Evolutionary conservation across 768 basidiomycete species (phyloP), one percentile per base, ranked within the genome.

Genomic region (Mycena chlorophos): DNA sequence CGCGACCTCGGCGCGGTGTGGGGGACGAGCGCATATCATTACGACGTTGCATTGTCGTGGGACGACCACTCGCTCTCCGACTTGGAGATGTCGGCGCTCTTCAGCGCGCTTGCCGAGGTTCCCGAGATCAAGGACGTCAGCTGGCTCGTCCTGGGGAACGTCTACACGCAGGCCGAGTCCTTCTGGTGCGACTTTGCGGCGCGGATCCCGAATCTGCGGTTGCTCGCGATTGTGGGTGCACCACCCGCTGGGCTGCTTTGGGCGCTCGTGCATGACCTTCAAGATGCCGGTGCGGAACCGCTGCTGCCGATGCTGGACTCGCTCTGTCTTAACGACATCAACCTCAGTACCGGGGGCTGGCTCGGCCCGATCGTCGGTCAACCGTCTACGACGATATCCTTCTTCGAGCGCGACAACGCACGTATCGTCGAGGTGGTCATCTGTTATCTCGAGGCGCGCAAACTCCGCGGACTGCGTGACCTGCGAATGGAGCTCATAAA

Each of bases 391-490:
- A 23, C 45, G 43, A 60, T 52, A 26, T 55, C 54, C 1, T 60
- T 52, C 30, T 29, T 55, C 51, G 54, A 59, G 22, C 38, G 47
- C 5, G 58, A 59, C 30, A 47, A 39, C 5, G 45, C 54, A 22
- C 52, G 52, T 8, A 37, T 54, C 52, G 14, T 54, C 29, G 52
- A 54, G 30, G 30, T 54, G 43, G 22, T 54, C 25, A 37, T 54
- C 6, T 54, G 52, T 30, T 54, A 54, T 23, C 52, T 54, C 45
- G 52, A 54, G 37, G 30, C 37, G 45, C 52, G 52, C 25, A 6
- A 25, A 19, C 22, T 4, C 22, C 28, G 16, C 45, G 25, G 23
- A 10, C 13, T 4, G 3, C n/a, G 27, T 13, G 6, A 48, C 25
- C 37, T 38, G 23, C 45, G 29, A 17, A 40, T 59, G 28, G 52